phyloP scores from a whole-genome alignment of 2,329 filamentous ascomycete genomes.

The Penicillium sp. region DNA sequence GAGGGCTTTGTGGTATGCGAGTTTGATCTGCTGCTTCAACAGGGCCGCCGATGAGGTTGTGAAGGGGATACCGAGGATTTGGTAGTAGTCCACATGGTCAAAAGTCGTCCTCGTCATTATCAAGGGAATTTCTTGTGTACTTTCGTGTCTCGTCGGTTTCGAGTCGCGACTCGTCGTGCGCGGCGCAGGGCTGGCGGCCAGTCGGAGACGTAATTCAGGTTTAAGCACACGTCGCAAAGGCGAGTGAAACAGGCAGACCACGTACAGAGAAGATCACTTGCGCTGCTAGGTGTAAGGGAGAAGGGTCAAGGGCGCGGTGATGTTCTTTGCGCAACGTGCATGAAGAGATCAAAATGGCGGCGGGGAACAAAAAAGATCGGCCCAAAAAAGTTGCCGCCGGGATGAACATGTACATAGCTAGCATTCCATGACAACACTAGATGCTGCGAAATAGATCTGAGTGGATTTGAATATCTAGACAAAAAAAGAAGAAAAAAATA shows the following conservation, averaged over 20 bases:
- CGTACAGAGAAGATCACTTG: background rate
- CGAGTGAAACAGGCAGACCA: conserved; percentile 2
- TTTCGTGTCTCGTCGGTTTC: background rate
- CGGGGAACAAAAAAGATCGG: conserved; percentile 1
- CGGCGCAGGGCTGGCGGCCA: background rate
- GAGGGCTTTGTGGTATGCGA: conserved; percentile 63
- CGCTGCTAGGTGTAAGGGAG: background rate
- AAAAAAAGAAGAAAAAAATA: no score
- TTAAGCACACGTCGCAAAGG: background rate
- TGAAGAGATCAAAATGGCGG: background rate
- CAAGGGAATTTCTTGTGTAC: conserved; percentile 4
- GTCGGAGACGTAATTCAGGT: background rate
- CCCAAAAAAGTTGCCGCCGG: background rate
- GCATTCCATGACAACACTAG: background rate
- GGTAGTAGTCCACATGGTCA: conserved; percentile 42
- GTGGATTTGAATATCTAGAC: background rate
- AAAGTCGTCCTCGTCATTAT: conserved; percentile 17
- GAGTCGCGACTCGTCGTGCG: background rate
- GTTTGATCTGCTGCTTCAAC: conserved; percentile 54
- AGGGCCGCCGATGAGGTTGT: conserved; percentile 32
- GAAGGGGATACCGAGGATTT: conserved; percentile 48
- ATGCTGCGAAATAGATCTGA: background rate
- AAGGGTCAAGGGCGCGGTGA: background rate
- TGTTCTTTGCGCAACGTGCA: background rate
- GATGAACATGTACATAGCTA: no score